Evolutionary conservation across 441 rosid genomes (phyloP).

Genomic region (Viola pubescens): DNA sequence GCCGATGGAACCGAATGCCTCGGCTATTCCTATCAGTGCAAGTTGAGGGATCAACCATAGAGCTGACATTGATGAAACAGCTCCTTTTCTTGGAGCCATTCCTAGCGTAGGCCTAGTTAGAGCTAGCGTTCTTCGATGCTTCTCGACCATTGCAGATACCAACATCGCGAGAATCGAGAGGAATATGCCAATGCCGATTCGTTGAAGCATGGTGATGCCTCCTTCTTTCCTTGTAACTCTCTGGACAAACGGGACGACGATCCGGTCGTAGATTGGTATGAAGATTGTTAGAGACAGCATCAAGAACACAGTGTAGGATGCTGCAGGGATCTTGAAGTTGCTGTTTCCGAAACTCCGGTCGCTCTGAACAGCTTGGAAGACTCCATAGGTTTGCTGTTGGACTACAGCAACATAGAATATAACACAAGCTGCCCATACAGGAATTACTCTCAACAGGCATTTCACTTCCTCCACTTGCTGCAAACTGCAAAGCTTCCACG

Average conservation of each 20-base stretch:
- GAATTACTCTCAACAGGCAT: constrained; percentile 60
- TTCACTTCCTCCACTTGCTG: constrained; percentile 86
- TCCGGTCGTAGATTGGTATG: constrained; percentile 58
- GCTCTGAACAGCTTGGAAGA: constrained; percentile 70
- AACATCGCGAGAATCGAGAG: constrained; percentile 38
- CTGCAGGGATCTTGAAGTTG: constrained; percentile 55
- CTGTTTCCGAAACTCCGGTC: constrained; percentile 46
- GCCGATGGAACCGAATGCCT: constrained; percentile 52
- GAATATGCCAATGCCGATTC: constrained; percentile 56
- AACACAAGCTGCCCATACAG: constrained; percentile 47
- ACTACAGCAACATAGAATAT: constrained; percentile 41
- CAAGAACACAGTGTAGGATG: constrained; percentile 58
- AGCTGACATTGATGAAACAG: constrained; percentile 67
- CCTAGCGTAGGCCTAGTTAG: constrained; percentile 56
- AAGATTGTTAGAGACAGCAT: constrained; percentile 53
- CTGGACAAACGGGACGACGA: constrained; percentile 44
- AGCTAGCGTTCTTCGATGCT: constrained; percentile 42
- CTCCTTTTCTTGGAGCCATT: constrained; percentile 52
- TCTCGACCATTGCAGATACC: constrained; percentile 49
- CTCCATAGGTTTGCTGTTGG: constrained; percentile 55
- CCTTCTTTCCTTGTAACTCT: constrained; percentile 54
- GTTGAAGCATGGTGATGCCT: constrained; percentile 64
- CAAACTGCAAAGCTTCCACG: constrained; percentile 67
- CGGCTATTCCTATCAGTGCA: constrained; percentile 50
- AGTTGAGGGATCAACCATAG: constrained; percentile 70